Percentiles rank a stretch among this genome's conserved stretches.
phyloP scores from a whole-genome alignment of 2,329 filamentous ascomycete species.

The Dothiorella sarmentorum region DNA sequence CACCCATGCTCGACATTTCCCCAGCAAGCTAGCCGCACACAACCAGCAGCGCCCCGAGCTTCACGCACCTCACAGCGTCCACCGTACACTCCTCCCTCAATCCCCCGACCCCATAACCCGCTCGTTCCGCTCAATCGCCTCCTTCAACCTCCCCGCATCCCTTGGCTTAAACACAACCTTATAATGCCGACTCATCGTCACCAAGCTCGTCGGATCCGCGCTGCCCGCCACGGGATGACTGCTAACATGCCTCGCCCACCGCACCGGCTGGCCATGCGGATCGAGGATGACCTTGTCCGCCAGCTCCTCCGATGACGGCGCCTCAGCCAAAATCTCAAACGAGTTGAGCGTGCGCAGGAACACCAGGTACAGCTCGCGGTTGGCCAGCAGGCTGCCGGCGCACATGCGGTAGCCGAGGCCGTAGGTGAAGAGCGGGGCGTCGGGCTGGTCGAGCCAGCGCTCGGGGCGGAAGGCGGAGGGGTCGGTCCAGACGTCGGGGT shows the following conservation, averaged over 20 bases:
- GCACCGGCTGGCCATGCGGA: not conserved
- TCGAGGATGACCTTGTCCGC: not conserved
- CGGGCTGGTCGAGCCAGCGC: slow-evolving; percentile 61
- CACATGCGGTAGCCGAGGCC: slow-evolving; percentile 67
- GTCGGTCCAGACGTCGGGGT: slow-evolving; percentile 56
- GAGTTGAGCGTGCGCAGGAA: slow-evolving; percentile 61
- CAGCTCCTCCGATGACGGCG: slow-evolving; percentile 30
- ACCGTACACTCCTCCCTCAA: not conserved
- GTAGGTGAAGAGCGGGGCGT: slow-evolving; percentile 63
- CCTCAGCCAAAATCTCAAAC: slow-evolving; percentile 56
- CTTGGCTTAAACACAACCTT: slow-evolving; percentile 58
- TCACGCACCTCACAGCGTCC: too few relatives aligned
- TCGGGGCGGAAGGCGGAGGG: slow-evolving; percentile 59
- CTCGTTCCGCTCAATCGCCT: slow-evolving; percentile 31
- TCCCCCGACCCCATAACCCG: slow-evolving; percentile 7
- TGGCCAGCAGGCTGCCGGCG: slow-evolving; percentile 60
- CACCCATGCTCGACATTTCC: too few relatives aligned
- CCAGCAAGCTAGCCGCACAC: not conserved
- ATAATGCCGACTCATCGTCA: slow-evolving; percentile 58
- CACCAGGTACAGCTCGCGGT: slow-evolving; percentile 62
- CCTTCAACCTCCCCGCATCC: slow-evolving; percentile 44
- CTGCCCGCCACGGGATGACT: slow-evolving; percentile 59
- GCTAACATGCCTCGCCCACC: slow-evolving; percentile 40
- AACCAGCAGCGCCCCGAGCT: not conserved
- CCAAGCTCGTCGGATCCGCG: slow-evolving; percentile 59